Percentiles rank a stretch among this genome's conserved stretches.
These are phyloP conservation scores for Aspergillus sp. DNA, from an alignment of 2,329 filamentous ascomycete genomes.

Conservation along the genomic window DNA sequence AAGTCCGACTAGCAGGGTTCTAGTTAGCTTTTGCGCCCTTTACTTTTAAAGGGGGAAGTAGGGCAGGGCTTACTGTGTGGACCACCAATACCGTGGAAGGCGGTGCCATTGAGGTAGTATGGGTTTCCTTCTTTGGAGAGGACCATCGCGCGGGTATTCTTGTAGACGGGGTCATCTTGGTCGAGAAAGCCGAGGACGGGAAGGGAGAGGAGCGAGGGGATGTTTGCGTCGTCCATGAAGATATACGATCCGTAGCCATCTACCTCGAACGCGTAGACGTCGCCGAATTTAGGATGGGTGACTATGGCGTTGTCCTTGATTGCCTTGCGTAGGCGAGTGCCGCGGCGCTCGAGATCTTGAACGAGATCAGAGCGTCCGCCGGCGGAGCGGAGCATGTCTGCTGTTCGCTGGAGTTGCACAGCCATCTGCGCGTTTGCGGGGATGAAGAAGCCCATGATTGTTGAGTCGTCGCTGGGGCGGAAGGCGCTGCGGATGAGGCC, in stretches of 20 bases:
- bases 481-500: slow-evolving; percentile 89
- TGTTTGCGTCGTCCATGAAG: slow-evolving; percentile 67
- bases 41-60: background rate
- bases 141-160: slow-evolving; percentile 84
- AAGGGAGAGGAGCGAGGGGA: slow-evolving; percentile 62
- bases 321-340: slow-evolving; percentile 68
- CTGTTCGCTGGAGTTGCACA: slow-evolving; percentile 76
- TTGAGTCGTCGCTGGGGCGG: slow-evolving; percentile 90
- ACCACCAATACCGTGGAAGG: slow-evolving; percentile 86
- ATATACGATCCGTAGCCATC: slow-evolving; percentile 63
- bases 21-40: slow-evolving; percentile 16
- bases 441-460: slow-evolving; percentile 91
- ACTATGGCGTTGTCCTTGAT: slow-evolving; percentile 81
- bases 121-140: slow-evolving; percentile 76
- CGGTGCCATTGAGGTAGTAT: slow-evolving; percentile 75
- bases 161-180: slow-evolving; percentile 67
- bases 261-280: slow-evolving; percentile 65
- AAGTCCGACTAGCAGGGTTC: slow-evolving; percentile 69
- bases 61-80: slow-evolving; percentile 53
- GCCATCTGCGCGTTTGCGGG: slow-evolving; percentile 96
- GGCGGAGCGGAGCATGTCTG: slow-evolving; percentile 64
- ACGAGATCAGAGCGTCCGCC: slow-evolving; percentile 54
- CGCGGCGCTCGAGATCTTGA: slow-evolving; percentile 54
- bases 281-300: slow-evolving; percentile 49
- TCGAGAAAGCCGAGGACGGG: slow-evolving; percentile 60